A percentile compares a stretch with the other conserved stretches of the same genome.
Conservation (phyloP, 495 filamentous ascomycete genomes). For the Paragyromitra xinjiangensis region DNA sequence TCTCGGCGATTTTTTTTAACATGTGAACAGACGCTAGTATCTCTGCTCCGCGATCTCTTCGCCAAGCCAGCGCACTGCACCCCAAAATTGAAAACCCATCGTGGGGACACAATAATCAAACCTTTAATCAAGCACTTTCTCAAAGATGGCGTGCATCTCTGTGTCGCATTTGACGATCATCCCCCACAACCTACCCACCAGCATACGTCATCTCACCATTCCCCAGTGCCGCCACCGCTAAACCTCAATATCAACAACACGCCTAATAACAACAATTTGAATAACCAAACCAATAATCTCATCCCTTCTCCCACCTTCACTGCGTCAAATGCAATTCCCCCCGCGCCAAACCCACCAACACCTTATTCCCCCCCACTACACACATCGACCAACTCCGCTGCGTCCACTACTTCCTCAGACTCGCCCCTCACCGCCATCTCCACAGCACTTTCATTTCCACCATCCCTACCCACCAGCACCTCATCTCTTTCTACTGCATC, state of each 20-base stretch:
- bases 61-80: conserved; percentile 42
- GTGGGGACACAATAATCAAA: conserved; percentile 55
- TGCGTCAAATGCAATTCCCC: conserved; percentile 33
- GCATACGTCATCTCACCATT: conserved; percentile 38
- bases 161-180: conserved; percentile 53
- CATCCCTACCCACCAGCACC: conserved; percentile 17
- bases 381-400: conserved; percentile 19
- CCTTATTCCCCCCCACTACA: conserved; percentile 52
- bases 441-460: conserved; percentile 23
- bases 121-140: conserved; percentile 53
- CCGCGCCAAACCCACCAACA: conserved; percentile 51
- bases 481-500: conserved; percentile 33
- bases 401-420: conserved; percentile 45
- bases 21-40: conserved; percentile 48
- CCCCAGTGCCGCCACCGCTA: conserved; percentile 34
- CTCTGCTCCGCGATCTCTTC: conserved; percentile 53
- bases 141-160: conserved; percentile 53
- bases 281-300: conserved; percentile 30
- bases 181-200: conserved; percentile 25
- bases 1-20: conserved; percentile 26
- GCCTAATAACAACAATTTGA: conserved; percentile 31
- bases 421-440: conserved; percentile 41
- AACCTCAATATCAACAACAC: conserved; percentile 41
- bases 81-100: conserved; percentile 55
- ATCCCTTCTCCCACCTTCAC: conserved; percentile 43